Base-by-base conservation (phyloP, 148 eudicot genomes). In the Rhododendron kiyosumense region DNA sequence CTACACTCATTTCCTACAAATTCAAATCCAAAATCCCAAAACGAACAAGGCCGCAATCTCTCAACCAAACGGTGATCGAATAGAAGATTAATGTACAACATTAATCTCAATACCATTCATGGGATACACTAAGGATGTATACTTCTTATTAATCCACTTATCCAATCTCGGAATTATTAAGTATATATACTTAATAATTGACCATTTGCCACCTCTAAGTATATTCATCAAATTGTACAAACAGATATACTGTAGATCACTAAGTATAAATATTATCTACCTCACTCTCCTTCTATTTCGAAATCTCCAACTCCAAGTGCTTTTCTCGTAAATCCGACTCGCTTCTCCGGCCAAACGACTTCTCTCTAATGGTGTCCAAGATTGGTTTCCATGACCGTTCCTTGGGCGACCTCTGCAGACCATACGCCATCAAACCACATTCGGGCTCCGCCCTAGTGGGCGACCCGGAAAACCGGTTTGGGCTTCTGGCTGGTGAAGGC, bases 361-460 rank as follows among this genome's bases (percentile, higher is more conserved):
- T 85, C 81, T 90, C 92, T 28, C 86, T 78, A 48, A 90, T 89
- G 32, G 89, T 89, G 51, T 85, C 87, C 89, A 89, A 78, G 28
- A 69, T 41, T 0, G 91, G 92, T 87, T 86, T 87, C 92, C 92
- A 89, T 20, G 88, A 84, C 57, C 63, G 51, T 2, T 65, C 82
- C 71, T 83, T 89, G 30, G 78, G 0, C 12, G 79, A 38, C 48
- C 48, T 57, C 11, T 4, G 11, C 32, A 45, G 9, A 52, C 45
- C 75, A 73, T 65, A 36, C 3, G 61, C 38, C 30, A 8, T 57
- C 65, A 61, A 46, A 13, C 51, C 51, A 61, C 22, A 41, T 63
- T 61, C 52, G 13, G 84, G 84, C 36, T 18, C 83, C 22, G 45
- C 65, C 82, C 36, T 20, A 17, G 3, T n/a, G 32, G 41, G 20